These are phyloP conservation scores for Zopfochytrium polystomum DNA, from an alignment of 371 early-diverging fungal genomes.

Conservation along the genomic window DNA sequence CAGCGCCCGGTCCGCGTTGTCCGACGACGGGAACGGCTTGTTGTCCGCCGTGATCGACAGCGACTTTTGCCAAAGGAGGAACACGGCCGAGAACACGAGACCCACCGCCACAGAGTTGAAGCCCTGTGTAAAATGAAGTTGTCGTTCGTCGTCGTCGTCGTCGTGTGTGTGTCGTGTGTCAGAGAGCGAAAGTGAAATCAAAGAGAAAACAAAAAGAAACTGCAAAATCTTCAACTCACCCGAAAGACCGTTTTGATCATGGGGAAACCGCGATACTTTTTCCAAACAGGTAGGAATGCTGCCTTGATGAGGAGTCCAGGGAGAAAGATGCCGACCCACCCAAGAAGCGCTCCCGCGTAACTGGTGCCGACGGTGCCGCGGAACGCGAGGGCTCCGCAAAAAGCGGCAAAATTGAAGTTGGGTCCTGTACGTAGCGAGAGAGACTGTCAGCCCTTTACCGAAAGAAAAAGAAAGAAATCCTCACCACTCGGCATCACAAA, in stretches of 20 bases:
- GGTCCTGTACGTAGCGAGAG: constrained; percentile 39
- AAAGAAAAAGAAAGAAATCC: too few relatives aligned
- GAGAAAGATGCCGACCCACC: constrained; percentile 53
- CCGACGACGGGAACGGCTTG: too few relatives aligned
- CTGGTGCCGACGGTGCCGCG: constrained; percentile 28
- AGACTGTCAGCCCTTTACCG: too few relatives aligned
- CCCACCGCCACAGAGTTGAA: constrained; percentile 61
- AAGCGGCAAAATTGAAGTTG: constrained; percentile 64
- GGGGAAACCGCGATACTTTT: constrained; percentile 38
- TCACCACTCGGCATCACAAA: too few relatives aligned
- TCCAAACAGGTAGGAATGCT: constrained; percentile 60
- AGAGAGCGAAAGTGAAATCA: too few relatives aligned
- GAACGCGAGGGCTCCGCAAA: constrained; percentile 56
- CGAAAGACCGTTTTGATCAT: constrained; percentile 43
- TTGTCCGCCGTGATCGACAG: constrained; percentile 21
- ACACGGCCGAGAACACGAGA: constrained; percentile 56
- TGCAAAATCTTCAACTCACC: too few relatives aligned
- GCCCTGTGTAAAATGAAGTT: too few relatives aligned
- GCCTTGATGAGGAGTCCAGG: constrained; percentile 58
- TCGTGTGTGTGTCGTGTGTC: too few relatives aligned
- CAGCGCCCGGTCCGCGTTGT: too few relatives aligned
- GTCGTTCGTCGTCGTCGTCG: too few relatives aligned
- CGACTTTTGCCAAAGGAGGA: constrained; percentile 39
- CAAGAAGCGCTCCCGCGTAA: constrained; percentile 49
- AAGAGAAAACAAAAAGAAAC: too few relatives aligned